A percentile compares a stretch with the other conserved stretches of the same genome.
These are phyloP conservation scores for Tillandsia leiboldiana DNA, from an alignment of 176 grass and related monocot species.

Conservation along the genomic window DNA sequence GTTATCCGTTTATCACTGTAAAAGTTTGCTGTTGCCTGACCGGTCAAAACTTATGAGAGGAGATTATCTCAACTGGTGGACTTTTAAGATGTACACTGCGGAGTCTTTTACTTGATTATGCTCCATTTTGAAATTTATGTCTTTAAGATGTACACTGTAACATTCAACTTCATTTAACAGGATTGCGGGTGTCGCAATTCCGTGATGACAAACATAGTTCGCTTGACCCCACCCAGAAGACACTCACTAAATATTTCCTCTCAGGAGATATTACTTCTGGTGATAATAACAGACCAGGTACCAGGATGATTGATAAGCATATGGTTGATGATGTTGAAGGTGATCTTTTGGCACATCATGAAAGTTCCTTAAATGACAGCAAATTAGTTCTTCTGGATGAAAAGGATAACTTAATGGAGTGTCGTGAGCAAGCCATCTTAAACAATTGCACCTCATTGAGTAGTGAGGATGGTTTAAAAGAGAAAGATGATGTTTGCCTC, in stretches of 20 bases:
- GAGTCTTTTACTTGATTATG: not conserved
- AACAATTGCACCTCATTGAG: not conserved
- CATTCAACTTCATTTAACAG: constrained; percentile 29
- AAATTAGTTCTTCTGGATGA: constrained; percentile 31
- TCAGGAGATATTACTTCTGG: constrained; percentile 17
- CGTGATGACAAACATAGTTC: constrained; percentile 46
- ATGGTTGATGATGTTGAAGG: constrained; percentile 21
- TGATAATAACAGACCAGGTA: constrained; percentile 9
- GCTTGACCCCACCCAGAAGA: constrained; percentile 52
- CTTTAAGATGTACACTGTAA: constrained; percentile 21
- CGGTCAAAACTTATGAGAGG: not conserved
- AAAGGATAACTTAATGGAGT: constrained; percentile 14
- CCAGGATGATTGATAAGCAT: constrained; percentile 7
- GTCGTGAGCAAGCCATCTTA: constrained; percentile 2
- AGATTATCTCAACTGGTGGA: not conserved
- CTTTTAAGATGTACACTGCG: not conserved
- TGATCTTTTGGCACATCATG: constrained; percentile 17
- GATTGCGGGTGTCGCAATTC: constrained; percentile 80
- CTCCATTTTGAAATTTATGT: not conserved
- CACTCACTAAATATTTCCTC: constrained; percentile 50
- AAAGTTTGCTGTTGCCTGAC: not conserved
- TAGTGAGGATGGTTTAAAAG: constrained; percentile 6
- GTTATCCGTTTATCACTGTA: too few relatives aligned
- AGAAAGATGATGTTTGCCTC: not conserved
- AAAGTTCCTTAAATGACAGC: constrained; percentile 13